Evolutionary conservation across 2,329 filamentous ascomycete species (phyloP).

Genomic region (Blumeria hordei): DNA sequence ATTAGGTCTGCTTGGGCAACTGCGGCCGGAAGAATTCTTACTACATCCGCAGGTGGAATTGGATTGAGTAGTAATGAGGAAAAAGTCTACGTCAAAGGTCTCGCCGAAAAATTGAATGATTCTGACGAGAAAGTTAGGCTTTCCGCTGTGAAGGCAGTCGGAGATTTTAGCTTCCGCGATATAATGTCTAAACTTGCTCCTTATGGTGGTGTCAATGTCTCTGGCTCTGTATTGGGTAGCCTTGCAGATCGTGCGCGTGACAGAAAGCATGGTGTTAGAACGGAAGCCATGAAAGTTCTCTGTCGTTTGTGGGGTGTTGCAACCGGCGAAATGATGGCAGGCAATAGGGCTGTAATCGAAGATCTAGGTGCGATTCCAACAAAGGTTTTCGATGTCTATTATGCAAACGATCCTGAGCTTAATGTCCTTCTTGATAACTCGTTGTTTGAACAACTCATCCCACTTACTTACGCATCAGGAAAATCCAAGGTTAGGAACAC

Average conservation of each 20-base stretch:
- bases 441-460: conserved; percentile 70
- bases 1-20: conserved; percentile 76
- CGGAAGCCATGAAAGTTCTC: conserved; percentile 66
- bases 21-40: conserved; percentile 60
- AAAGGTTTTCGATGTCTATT: conserved; percentile 67
- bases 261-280: conserved; percentile 54
- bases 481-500: conserved; percentile 34
- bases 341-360: conserved; percentile 49
- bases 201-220: conserved; percentile 48
- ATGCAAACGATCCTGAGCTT: conserved; percentile 70
- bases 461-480: conserved; percentile 60
- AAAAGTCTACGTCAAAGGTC: conserved; percentile 41
- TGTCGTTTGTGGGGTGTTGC: conserved; percentile 87
- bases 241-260: conserved; percentile 79
- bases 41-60: conserved; percentile 78
- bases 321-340: conserved; percentile 60
- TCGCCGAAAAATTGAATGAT: conserved; percentile 66
- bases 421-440: conserved; percentile 67
- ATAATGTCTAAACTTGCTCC: conserved; percentile 62
- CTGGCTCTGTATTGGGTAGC: conserved; percentile 55
- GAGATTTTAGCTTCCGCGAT: conserved; percentile 55
- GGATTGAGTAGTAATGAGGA: conserved; percentile 72
- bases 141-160: conserved; percentile 67
- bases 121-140: conserved; percentile 77
- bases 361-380: conserved; percentile 66